Conservation (phyloP, 2,329 filamentous ascomycete species). For the Rhynchosporium agropyri region DNA sequence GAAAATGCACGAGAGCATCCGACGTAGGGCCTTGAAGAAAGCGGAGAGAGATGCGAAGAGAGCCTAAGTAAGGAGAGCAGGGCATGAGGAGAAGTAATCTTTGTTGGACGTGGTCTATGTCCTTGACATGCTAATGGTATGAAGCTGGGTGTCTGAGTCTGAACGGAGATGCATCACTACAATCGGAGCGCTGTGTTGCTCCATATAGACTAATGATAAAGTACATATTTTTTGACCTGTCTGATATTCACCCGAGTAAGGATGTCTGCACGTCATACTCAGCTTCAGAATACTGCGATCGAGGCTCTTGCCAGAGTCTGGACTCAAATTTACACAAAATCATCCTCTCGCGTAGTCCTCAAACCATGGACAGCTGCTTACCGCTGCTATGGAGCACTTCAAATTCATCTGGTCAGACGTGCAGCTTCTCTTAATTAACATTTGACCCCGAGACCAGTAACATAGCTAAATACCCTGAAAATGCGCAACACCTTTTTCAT, state of each 20-base stretch:
- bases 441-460: background rate
- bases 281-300: background rate
- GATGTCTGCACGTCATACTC: background rate
- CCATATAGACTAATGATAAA: background rate
- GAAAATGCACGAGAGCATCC: conserved; percentile 68
- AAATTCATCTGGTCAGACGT: background rate
- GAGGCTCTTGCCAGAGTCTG: background rate
- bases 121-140: background rate
- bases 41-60: conserved; percentile 68
- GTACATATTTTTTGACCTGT: background rate
- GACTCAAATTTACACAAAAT: background rate
- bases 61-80: conserved; percentile 34
- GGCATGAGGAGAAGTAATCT: no score
- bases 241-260: background rate
- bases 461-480: background rate
- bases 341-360: no score
- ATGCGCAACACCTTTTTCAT: no score
- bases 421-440: background rate
- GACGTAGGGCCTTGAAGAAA: conserved; percentile 69
- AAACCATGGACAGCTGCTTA: background rate
- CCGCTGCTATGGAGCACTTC: conserved; percentile 1
- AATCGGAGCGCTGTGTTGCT: background rate
- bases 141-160: background rate
- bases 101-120: background rate
- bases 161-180: background rate